Evolutionary conservation across 1,284 basidiomycete species (phyloP).

Genomic region (Agaricales sp.): DNA sequence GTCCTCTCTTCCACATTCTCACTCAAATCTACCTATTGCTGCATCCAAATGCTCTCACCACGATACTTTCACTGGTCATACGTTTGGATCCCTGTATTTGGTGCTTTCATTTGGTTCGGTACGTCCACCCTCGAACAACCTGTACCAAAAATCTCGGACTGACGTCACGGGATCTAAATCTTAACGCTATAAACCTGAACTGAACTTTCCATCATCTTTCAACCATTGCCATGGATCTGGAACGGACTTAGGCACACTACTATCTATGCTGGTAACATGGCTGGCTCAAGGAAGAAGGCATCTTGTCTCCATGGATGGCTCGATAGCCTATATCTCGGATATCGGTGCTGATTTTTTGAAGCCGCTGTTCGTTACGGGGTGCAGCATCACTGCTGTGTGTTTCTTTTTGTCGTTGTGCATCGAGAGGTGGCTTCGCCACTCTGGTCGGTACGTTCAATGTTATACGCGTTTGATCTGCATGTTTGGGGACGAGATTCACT

Average conservation of each 20-base stretch:
- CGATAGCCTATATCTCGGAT: constrained; percentile 65
- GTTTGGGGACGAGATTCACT: constrained; percentile 1
- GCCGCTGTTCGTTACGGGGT: constrained; percentile 58
- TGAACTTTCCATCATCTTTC: constrained; percentile 2
- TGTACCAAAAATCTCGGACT: too few relatives aligned
- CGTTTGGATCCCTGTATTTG: constrained; percentile 51
- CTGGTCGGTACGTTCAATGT: constrained; percentile 33
- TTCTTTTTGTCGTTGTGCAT: constrained; percentile 50
- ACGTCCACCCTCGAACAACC: too few relatives aligned
- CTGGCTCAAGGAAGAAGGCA: constrained; percentile 34
- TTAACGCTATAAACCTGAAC: too few relatives aligned
- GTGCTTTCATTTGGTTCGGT: constrained; percentile 58
- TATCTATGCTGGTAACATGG: constrained; percentile 64
- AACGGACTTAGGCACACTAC: constrained; percentile 33
- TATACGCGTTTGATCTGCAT: constrained; percentile 1
- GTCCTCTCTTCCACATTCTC: too few relatives aligned
- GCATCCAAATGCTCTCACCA: not conserved
- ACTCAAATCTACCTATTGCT: too few relatives aligned
- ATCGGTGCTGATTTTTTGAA: constrained; percentile 60
- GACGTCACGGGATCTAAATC: too few relatives aligned
- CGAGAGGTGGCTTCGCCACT: constrained; percentile 54
- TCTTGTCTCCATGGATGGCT: constrained; percentile 38
- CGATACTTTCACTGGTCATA: constrained; percentile 37
- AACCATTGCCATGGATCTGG: constrained; percentile 4
- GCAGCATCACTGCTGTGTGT: constrained; percentile 44